Base-by-base conservation (phyloP, 2,329 filamentous ascomycete species). In the Fusarium begoniae region DNA sequence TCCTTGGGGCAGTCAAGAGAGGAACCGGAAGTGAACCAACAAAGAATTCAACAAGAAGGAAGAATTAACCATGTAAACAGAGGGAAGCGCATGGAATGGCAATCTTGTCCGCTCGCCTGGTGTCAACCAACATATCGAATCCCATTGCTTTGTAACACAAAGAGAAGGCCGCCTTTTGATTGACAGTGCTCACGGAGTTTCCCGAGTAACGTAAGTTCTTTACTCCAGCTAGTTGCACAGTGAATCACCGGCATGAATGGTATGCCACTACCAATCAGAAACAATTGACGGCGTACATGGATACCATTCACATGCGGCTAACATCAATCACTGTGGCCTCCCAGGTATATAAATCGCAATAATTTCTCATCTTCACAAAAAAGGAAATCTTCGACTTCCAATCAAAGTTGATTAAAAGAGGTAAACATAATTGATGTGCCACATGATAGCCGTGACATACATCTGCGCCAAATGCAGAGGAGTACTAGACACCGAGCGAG, bases 1-100 rank as follows among this genome's bases (percentile, higher is more conserved):
- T n/a, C 3, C 11, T 12, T 10, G 6, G 28, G 8, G 14, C 1
- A 35, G 8, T 14, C 12, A 4, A 11, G 6, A 51, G n/a, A 14
- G 4, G 5, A 4, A 0, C 12, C 0, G 9, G 9, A 8, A 24
- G 8, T 4, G 2, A 6, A 4, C 6, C 3, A 24, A 20, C 17
- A 1, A 35, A 24, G 8, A 6, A 11, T 6, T 5, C 2, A 15
- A 11, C 6, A 24, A 24, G 4, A 32, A 7, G 5, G 5, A 7
- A 8, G 3, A 24, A 13, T 7, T 2, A 9, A 18, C 1, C 8
- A 18, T 5, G 4, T 24, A 2, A 18, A 18, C 0, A 18, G 3
- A 24, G 8, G 22, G 6, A 14, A 20, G 17, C 1, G 4, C 6
- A 4, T 1, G 6, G 13, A 53, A 6, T 24, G 17, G 8, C 2